Percentiles rank a stretch among this genome's conserved stretches.
phyloP scores from a whole-genome alignment of 2,329 filamentous ascomycete species.

The Lachnellula subtilissima region DNA sequence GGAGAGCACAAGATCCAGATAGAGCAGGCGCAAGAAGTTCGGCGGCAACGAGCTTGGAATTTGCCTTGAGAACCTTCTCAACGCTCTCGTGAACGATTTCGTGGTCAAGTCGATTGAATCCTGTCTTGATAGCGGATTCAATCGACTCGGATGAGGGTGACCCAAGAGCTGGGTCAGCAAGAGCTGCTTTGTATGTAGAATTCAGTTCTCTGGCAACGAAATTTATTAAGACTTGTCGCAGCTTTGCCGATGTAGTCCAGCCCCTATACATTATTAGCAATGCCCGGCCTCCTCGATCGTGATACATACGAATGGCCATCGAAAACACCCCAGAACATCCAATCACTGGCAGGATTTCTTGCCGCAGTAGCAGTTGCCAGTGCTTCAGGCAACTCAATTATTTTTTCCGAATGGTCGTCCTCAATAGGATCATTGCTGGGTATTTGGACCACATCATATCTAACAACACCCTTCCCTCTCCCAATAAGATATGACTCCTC shows the following conservation, averaged over 20 bases:
- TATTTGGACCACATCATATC: conserved; percentile 92
- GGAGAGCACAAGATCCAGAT: conserved; percentile 92
- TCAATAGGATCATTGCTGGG: conserved; percentile 97
- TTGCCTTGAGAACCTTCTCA: conserved; percentile 81
- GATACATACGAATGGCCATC: conserved; percentile 82
- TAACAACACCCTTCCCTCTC: conserved; percentile 81
- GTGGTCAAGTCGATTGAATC: conserved; percentile 82
- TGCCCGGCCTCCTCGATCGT: background rate
- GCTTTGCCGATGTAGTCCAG: conserved; percentile 96
- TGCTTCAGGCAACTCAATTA: conserved; percentile 77
- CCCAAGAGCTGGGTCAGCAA: conserved; percentile 48
- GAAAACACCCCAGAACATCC: conserved; percentile 99
- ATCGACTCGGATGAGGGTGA: conserved; percentile 74
- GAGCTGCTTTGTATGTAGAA: conserved; percentile 76
- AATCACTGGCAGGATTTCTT: conserved; percentile 63
- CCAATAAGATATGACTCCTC: conserved; percentile 91
- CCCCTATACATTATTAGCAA: conserved; percentile 52
- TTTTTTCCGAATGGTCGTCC: conserved; percentile 97
- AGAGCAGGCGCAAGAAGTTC: conserved; percentile 88
- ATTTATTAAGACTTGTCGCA: conserved; percentile 86
- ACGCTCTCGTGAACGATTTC: conserved; percentile 95
- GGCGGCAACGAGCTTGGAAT: conserved; percentile 85
- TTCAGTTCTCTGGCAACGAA: conserved; percentile 93
- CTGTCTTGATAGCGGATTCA: conserved; percentile 86
- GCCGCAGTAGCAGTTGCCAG: conserved; percentile 38